phyloP scores from a whole-genome alignment of 164 flowering plant genomes.

The Dillenia suffruticosa region DNA sequence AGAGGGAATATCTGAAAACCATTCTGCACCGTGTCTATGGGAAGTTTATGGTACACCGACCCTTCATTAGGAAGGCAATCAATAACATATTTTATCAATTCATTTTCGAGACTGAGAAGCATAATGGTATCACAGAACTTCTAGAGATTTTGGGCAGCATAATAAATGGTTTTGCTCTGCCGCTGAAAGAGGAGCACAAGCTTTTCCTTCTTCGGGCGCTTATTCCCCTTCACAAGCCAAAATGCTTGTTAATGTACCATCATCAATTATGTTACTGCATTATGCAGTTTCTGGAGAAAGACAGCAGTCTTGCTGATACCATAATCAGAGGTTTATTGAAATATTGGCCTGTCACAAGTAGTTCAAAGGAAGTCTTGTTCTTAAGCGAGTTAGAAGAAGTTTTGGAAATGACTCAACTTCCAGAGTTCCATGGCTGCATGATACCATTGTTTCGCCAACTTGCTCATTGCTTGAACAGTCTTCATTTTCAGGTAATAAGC shows the following conservation, averaged over 20 bases:
- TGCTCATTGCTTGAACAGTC: conserved; percentile 30
- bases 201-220: conserved; percentile 19
- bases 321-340: conserved; percentile 36
- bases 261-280: conserved; percentile 34
- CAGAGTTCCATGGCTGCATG: conserved; percentile 30
- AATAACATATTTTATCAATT: conserved; percentile 21
- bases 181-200: conserved; percentile 27
- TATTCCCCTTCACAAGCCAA: conserved; percentile 31
- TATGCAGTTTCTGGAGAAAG: conserved; percentile 24
- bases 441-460: conserved; percentile 30
- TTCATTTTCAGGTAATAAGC: conserved; percentile 33
- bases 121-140: conserved; percentile 36
- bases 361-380: conserved; percentile 50
- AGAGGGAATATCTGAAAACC: conserved; percentile 29
- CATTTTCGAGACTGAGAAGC: conserved; percentile 4
- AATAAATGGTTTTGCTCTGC: conserved; percentile 20
- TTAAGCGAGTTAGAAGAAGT: conserved; percentile 49
- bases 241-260: conserved; percentile 25
- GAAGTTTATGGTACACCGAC: conserved; percentile 25
- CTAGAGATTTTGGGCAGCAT: conserved; percentile 23
- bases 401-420: conserved; percentile 37
- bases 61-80: conserved; percentile 29
- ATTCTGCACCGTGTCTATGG: conserved; percentile 32
- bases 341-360: conserved; percentile 48
- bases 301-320: conserved; percentile 34